Evolutionary conservation across 371 early-diverging fungal species (phyloP), one percentile per base, ranked within the genome.

Genomic region (Mortierella sp.): DNA sequence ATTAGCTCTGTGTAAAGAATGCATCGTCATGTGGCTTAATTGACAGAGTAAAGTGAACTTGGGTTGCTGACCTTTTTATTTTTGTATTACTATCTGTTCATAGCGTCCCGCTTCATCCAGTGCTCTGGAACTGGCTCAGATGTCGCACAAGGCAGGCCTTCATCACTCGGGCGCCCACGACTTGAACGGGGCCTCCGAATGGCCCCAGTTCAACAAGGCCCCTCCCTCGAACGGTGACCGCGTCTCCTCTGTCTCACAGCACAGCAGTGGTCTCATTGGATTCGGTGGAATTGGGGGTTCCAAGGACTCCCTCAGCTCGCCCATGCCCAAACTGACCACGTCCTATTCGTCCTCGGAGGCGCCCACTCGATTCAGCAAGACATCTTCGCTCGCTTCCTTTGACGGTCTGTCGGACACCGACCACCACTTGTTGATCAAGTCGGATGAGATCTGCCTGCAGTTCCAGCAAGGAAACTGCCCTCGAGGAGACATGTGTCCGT

Each of bases 391-490:
- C 65, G 55, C 70, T 13, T 77, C 80, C 22, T 71, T 83, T 75
- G 79, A 84, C 13, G 74, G 73, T 13, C 40, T 81, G 58, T 24
- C 68, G 1, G 80, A 78, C 43, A 40, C 44, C 24, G 68, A 76
- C 19, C 72, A 67, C 16, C 76, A 50, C 44, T 24, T 58, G 44
- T 34, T 74, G 16, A 65, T 71, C 53, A 77, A 77, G 37, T 71
- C 72, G 22, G 65, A 47, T 44, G 86, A 83, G 0, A 55, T 87
- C 24, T 90, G 91, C 70, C 83, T 88, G 2, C 91, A 88, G 72
- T 90, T 88, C 68, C 90, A 90, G 74, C 87, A 89, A 52, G 92
- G 92, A 4, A 89, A 82, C 66, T 93, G 93, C 69, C 77, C 90
- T 5, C 75, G 89, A 9, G 92, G 91, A 29, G 90, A 91, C 10